Evolutionary conservation across 2,329 filamentous ascomycete genomes (phyloP), one percentile per base, ranked within the genome.

Genomic region (Gremmenia infestans): DNA sequence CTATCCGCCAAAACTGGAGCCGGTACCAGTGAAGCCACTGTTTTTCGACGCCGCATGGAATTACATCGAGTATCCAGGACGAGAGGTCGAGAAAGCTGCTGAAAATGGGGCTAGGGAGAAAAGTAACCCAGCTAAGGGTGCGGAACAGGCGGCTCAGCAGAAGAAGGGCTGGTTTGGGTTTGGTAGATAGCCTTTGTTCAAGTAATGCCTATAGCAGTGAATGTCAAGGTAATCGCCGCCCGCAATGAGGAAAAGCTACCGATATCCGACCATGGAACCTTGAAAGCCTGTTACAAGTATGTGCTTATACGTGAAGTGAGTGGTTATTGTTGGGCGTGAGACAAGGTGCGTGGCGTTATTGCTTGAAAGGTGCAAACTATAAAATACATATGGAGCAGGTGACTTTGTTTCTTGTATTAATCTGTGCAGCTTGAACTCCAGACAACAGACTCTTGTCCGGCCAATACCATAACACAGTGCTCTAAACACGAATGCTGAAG

Each of bases 31-130:
- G 52, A 99, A 99, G 76, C 94, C 94, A 28, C 79, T 97, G 36
- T 97, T 97, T 78, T 83, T 97, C 57, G 94, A 99, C 69, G 87
- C 96, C 7, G 94, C 94, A 9, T 99, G 91, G 89, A 97, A 97
- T 71, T 97, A 97, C 70, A 92, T 99, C 60, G 85, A 91, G 49
- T 99, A 99, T 69, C 91, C 92, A 0, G 85, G 85, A 36, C 83
- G 83, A 64, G 63, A 72, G 35, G 68, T 70, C 6, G 64, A 72
- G 57, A 66, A 63, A 62, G 63, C 64, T 61, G 64, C 55, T 37
- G 59, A 53, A 23, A 55, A 54, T 46, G 50, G 53, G 8, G 56
- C 57, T 50, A 59, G 52, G 19, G 56, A 50, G 39, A 63, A 61
- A 7, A 60, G 63, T 23, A 61, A 63, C 35, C 57, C 66, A 32